Evolutionary conservation across 768 basidiomycete species (phyloP).

Genomic region (Tephrocybe sp.): DNA sequence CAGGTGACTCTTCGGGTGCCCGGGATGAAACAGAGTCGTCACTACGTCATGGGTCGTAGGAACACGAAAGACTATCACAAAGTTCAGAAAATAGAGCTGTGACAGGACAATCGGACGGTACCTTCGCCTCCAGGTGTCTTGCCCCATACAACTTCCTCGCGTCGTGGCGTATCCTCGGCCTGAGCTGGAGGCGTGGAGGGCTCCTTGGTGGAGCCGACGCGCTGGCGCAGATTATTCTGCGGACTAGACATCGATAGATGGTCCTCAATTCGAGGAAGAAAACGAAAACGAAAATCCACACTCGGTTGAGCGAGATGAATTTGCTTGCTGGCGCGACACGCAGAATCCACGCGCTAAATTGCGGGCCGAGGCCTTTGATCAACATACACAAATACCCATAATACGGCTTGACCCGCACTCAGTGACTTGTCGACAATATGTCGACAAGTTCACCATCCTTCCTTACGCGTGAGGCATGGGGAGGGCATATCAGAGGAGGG

Average conservation of each 20-base stretch:
- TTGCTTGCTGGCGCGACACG: conserved; percentile 7
- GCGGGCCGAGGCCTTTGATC: conserved; percentile 4
- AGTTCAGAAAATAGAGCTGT: not conserved
- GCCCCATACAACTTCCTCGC: conserved; percentile 80
- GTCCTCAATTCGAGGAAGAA: not conserved
- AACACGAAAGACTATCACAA: conserved; percentile 77
- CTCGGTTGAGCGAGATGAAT: conserved; percentile 3
- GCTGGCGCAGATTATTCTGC: conserved; percentile 35
- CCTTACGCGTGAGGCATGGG: no score
- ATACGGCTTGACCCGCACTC: conserved; percentile 1
- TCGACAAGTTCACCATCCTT: no score
- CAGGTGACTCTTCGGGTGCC: conserved; percentile 83
- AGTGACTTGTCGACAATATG: no score
- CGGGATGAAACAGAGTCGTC: conserved; percentile 81
- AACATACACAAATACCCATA: conserved; percentile 17
- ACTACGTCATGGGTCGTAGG: conserved; percentile 91
- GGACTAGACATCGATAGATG: conserved; percentile 16
- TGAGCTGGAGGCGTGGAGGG: conserved; percentile 6
- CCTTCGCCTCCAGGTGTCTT: conserved; percentile 84
- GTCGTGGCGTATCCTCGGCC: conserved; percentile 13
- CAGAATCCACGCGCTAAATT: conserved; percentile 11
- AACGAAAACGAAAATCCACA: not conserved
- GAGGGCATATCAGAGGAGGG: no score
- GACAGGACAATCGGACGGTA: conserved; percentile 27
- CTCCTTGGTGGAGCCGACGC: conserved; percentile 20